These are phyloP conservation scores for Mrakia gelida DNA, from an alignment of 768 basidiomycete species.

Conservation along the genomic window DNA sequence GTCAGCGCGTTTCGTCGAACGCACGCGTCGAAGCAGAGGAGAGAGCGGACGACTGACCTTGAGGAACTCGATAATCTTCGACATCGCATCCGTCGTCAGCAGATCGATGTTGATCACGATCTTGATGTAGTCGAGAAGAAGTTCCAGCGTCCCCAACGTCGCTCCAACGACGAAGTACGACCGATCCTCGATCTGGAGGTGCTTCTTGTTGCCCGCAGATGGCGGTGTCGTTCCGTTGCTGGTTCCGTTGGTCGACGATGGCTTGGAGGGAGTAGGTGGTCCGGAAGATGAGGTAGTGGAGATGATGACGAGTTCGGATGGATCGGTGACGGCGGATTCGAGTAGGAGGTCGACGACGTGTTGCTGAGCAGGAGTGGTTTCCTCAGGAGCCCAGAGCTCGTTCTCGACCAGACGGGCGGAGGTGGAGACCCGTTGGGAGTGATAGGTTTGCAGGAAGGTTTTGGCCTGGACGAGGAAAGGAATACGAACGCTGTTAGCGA, in stretches of 20 bases:
- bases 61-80: conserved; percentile 85
- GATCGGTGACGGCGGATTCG: conserved; percentile 75
- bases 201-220: conserved; percentile 49
- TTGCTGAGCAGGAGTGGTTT: conserved; percentile 65
- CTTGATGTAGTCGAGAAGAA: conserved; percentile 79
- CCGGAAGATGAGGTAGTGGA: conserved; percentile 27
- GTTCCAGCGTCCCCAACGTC: conserved; percentile 61
- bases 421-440: conserved; percentile 68
- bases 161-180: conserved; percentile 81
- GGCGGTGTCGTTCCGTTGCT: conserved; percentile 7
- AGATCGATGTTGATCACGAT: conserved; percentile 81
- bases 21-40: not conserved
- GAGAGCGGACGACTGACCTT: conserved; percentile 50
- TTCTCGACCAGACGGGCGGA: conserved; percentile 91
- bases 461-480: conserved; percentile 58
- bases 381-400: conserved; percentile 84
- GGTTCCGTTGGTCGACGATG: conserved; percentile 26
- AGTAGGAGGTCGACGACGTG: conserved; percentile 67
- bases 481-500: not conserved
- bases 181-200: conserved; percentile 66
- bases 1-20: not conserved
- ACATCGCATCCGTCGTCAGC: conserved; percentile 93
- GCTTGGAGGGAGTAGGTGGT: conserved; percentile 5
- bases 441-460: conserved; percentile 77
- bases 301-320: conserved; percentile 59